Percentiles rank a stretch among this genome's conserved stretches.
Evolutionary conservation across 2,329 filamentous ascomycete species (phyloP).

Genomic region (Diplodia corticola): DNA sequence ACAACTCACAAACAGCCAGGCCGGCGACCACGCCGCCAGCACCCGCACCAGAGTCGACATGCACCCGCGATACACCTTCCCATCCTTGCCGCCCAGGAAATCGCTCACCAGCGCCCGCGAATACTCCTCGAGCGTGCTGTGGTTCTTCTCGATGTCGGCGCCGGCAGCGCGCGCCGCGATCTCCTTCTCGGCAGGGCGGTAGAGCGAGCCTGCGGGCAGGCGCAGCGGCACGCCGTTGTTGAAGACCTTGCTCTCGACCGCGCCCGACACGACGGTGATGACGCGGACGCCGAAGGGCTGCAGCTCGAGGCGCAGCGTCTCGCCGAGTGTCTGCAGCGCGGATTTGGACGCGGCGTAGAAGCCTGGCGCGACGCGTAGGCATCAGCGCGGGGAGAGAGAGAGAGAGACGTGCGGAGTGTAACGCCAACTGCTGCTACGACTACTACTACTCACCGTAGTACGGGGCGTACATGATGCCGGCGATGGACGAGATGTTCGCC

Average conservation of each 20-base stretch:
- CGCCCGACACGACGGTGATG: constrained; percentile 28
- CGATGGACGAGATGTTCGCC: background rate
- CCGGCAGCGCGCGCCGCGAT: background rate
- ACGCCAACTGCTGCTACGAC: no score
- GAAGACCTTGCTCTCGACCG: constrained; percentile 14
- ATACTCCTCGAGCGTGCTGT: background rate
- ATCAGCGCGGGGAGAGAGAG: no score
- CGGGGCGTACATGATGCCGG: background rate
- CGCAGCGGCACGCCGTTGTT: background rate
- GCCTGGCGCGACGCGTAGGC: no score
- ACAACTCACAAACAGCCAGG: background rate
- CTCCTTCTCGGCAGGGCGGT: background rate
- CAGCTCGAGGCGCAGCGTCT: constrained; percentile 30
- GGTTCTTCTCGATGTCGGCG: background rate
- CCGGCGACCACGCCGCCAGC: background rate
- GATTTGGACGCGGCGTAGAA: constrained; percentile 42
- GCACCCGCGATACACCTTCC: background rate
- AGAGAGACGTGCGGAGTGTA: no score
- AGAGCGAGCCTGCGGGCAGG: background rate
- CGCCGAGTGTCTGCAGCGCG: constrained; percentile 36
- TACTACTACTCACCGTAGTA: background rate
- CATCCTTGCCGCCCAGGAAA: background rate
- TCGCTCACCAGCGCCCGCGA: background rate
- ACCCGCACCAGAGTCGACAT: background rate
- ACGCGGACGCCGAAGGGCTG: constrained; percentile 30